phyloP scores from a whole-genome alignment of 163 green algal species.

The Scenedesmus sp. region DNA sequence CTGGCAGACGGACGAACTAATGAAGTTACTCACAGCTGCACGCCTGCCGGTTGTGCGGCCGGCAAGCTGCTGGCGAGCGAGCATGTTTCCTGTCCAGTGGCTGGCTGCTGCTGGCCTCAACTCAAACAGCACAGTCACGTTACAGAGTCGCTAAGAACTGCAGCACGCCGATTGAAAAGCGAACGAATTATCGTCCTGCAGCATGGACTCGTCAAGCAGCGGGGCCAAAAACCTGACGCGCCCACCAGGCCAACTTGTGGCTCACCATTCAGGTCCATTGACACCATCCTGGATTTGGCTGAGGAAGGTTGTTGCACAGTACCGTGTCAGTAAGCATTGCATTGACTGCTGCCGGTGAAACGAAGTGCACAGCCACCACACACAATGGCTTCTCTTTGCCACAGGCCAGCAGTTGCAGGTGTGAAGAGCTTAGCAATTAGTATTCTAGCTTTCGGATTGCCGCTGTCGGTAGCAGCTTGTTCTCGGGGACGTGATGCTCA shows the following conservation, averaged over 20 bases:
- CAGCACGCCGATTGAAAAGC: not conserved
- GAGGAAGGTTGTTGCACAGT: not conserved
- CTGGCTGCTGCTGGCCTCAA: slow-evolving; percentile 12
- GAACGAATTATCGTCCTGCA: not conserved
- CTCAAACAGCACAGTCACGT: slow-evolving; percentile 9
- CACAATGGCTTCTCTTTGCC: slow-evolving; percentile 40
- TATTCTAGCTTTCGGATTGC: slow-evolving; percentile 17
- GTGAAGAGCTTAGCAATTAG: not conserved
- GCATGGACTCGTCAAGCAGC: not conserved
- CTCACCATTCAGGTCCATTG: not conserved
- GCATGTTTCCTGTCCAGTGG: slow-evolving; percentile 3
- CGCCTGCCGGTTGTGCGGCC: slow-evolving; percentile 5
- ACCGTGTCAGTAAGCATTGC: not conserved
- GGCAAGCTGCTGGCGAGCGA: slow-evolving; percentile 14
- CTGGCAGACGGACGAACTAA: not conserved
- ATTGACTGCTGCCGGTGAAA: not conserved
- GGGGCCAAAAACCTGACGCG: slow-evolving; percentile 12
- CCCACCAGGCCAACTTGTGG: slow-evolving; percentile 6
- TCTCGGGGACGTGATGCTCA: not conserved
- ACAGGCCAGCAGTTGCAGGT: slow-evolving; percentile 39
- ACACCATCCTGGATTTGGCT: not conserved
- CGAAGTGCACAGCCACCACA: slow-evolving; percentile 12
- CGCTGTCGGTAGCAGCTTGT: not conserved
- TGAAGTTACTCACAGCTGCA: not conserved
- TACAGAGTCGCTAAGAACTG: not conserved